Percentiles rank a stretch among this genome's conserved stretches.
Conservation (phyloP, 1,284 basidiomycete genomes). For the Neonothopanus nambi region DNA sequence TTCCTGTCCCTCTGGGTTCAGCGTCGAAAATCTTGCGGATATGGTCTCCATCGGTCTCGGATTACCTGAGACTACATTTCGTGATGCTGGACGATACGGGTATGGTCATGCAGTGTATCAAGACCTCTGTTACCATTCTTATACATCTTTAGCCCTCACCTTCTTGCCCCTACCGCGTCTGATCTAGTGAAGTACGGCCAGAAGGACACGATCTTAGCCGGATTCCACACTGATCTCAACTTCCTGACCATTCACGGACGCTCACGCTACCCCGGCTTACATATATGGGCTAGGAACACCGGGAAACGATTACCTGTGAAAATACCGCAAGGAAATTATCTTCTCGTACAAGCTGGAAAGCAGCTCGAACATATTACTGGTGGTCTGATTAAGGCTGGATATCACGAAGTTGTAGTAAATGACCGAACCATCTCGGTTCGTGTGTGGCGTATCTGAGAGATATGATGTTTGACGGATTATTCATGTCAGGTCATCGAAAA, state of each 20-base stretch:
- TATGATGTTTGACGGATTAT: constrained; percentile 10
- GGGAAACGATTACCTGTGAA: constrained; percentile 84
- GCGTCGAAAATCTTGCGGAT: constrained; percentile 77
- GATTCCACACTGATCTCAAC: constrained; percentile 87
- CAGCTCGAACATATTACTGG: constrained; percentile 89
- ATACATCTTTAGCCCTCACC: constrained; percentile 62
- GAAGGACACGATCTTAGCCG: constrained; percentile 82
- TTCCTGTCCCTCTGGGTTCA: constrained; percentile 29
- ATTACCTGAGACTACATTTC: constrained; percentile 65
- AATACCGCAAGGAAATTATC: constrained; percentile 73
- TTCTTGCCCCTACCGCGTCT: constrained; percentile 90
- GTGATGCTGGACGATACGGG: constrained; percentile 82
- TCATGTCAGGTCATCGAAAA: constrained; percentile 61
- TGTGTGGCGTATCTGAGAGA: constrained; percentile 3
- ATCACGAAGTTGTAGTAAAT: constrained; percentile 90
- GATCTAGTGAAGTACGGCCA: constrained; percentile 78
- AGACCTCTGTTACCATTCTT: not conserved
- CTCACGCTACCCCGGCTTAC: constrained; percentile 80
- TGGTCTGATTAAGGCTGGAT: constrained; percentile 88
- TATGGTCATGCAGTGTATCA: constrained; percentile 32
- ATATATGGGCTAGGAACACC: constrained; percentile 91
- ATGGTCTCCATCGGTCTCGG: constrained; percentile 85
- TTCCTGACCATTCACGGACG: constrained; percentile 90
- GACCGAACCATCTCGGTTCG: constrained; percentile 70
- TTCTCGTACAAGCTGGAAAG: constrained; percentile 88